Evolutionary conservation across 306 rosid genomes (phyloP).

Genomic region (cucumber (Cucumis sativus)): DNA sequence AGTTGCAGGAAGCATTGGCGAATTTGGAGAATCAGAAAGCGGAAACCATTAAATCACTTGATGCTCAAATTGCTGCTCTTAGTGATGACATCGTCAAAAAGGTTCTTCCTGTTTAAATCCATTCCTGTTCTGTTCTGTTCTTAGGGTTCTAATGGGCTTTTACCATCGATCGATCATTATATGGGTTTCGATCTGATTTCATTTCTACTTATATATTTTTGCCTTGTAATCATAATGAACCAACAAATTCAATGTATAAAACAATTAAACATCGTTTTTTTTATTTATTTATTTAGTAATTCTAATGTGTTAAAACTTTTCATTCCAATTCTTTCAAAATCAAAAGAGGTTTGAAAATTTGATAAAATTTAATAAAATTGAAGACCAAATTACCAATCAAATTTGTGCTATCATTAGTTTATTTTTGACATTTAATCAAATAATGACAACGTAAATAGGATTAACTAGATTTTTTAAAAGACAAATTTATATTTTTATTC

Average conservation of each 20-base stretch:
- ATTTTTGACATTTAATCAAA: too few species aligned
- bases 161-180: not conserved
- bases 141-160: not conserved
- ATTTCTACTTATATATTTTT: not conserved
- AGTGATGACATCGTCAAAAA: constrained; percentile 79
- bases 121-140: not conserved
- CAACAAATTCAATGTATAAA: not conserved
- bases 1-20: constrained; percentile 65
- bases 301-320: too few species aligned
- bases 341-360: too few species aligned
- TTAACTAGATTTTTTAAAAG: too few species aligned
- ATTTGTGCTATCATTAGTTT: too few species aligned
- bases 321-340: too few species aligned
- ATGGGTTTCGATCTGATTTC: not conserved
- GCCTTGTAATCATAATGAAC: not conserved
- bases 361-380: too few species aligned
- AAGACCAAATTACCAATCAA: too few species aligned
- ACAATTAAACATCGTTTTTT: not conserved
- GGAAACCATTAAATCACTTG: constrained; percentile 67
- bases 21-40: constrained; percentile 65
- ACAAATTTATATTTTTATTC: too few species aligned
- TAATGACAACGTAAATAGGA: too few species aligned
- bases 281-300: too few species aligned
- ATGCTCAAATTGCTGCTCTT: constrained; percentile 60
- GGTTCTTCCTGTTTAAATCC: constrained; percentile 63